Evolutionary conservation across 441 rosid genomes (phyloP), one percentile per base, ranked within the genome.

Genomic region (Eutrema salsugineum): DNA sequence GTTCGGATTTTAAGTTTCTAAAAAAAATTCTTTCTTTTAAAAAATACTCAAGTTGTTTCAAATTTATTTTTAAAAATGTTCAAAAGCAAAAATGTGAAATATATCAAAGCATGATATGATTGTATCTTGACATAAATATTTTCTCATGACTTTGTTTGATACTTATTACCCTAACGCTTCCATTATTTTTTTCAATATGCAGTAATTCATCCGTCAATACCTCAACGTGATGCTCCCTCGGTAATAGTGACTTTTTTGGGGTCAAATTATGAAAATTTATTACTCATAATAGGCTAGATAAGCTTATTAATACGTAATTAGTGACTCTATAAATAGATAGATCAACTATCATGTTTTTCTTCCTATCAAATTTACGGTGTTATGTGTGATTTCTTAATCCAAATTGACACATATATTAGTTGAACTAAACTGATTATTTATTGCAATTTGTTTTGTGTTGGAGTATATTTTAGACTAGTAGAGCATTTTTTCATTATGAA

Each of bases 191-290:
- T 47, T 17, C 65, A 47, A 56, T 39, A 9, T 73, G 28, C 44
- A 73, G 77, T 42, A 30, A 73, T 49, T 57, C 55, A 16, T 73
- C 59, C 77, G 5, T 63, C 16, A 50, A 46, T 55, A 33, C 53
- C 71, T 57, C 46, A 73, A 47, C 62, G 53, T 19, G 54, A 73
- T 15, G 47, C 10, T 58, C 62, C 55, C 6, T 73, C 68, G 72
- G 77, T 73, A 66, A 58, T 6, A 39, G 0, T 55, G 16, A 24
- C 1, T 7, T 40, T 5, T 40, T 17, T 50, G n/a, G n/a, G n/a
- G 5, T 16, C 5, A 38, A 8, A 1, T 48, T 17, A 4, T 24
- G 15, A 35, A 19, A 11, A 4, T 46, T 69, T 16, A 48, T 38
- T 47, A 33, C 14, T 10, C 2, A 30, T 16, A 48, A 17, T 32